phyloP scores from a whole-genome alignment of 2,329 filamentous ascomycete species.

The Epichloe baconii region DNA sequence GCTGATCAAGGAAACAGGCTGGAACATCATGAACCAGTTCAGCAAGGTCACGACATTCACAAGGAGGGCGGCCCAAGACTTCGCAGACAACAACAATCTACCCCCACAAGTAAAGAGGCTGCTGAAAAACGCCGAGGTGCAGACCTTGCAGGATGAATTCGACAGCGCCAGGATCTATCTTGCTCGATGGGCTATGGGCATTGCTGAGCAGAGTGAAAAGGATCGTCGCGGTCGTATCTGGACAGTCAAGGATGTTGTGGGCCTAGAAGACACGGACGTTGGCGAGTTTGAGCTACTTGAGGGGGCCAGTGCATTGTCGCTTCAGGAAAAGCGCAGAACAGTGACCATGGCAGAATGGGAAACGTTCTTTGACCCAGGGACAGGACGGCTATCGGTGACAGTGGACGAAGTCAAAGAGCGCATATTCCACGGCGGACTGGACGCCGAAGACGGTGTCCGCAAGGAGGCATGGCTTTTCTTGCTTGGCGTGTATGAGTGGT shows the following conservation, averaged over 20 bases:
- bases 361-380: conserved; percentile 67
- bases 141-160: conserved; percentile 91
- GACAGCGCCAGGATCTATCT: conserved; percentile 92
- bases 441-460: conserved; percentile 77
- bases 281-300: conserved; percentile 94
- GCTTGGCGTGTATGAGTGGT: conserved; percentile 85
- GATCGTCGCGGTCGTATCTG: conserved; percentile 80
- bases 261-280: conserved; percentile 87
- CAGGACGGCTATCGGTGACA: conserved; percentile 65
- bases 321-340: conserved; percentile 64
- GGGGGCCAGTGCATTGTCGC: conserved; percentile 56
- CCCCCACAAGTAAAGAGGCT: conserved; percentile 84
- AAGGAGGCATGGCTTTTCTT: conserved; percentile 97
- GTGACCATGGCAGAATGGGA: conserved; percentile 82
- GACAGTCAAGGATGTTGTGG: conserved; percentile 84
- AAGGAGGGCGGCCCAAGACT: conserved; percentile 76
- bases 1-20: conserved; percentile 85
- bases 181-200: conserved; percentile 96
- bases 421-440: conserved; percentile 89
- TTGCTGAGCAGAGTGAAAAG: conserved; percentile 88
- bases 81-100: conserved; percentile 80
- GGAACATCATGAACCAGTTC: conserved; percentile 93
- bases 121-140: conserved; percentile 83
- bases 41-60: conserved; percentile 97
- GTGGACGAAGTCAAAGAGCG: conserved; percentile 90